Evolutionary conservation across 2,329 filamentous ascomycete species (phyloP).

Genomic region (Purpureocillium takamizusanense): DNA sequence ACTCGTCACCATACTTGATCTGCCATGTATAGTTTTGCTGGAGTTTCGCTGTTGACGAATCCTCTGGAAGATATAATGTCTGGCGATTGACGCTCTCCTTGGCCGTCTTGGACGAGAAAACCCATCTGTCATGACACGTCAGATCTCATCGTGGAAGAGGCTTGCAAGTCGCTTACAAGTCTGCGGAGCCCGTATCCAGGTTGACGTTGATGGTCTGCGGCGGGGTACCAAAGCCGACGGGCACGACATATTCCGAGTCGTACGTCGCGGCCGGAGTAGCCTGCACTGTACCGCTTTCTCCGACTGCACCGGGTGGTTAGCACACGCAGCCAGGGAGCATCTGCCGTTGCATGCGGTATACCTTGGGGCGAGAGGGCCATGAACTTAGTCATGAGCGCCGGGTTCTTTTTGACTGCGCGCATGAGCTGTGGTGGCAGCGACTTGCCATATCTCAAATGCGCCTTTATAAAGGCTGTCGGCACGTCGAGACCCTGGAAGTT

Average conservation of each 20-base stretch:
- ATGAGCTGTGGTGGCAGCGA: slow-evolving; percentile 17
- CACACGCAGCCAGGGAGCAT: background rate
- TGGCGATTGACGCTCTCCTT: slow-evolving; percentile 39
- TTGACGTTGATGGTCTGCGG: slow-evolving; percentile 53
- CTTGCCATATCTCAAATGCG: slow-evolving; percentile 27
- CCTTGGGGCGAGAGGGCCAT: slow-evolving; percentile 1
- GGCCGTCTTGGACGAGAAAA: slow-evolving; percentile 52
- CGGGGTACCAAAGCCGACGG: slow-evolving; percentile 52
- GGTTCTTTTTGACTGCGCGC: slow-evolving; percentile 12
- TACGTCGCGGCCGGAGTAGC: slow-evolving; percentile 21
- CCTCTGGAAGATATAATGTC: slow-evolving; percentile 43
- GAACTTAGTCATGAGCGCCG: slow-evolving; percentile 15
- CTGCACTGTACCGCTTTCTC: slow-evolving; percentile 12
- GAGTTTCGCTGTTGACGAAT: slow-evolving; percentile 31
- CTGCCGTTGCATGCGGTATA: slow-evolving; percentile 3
- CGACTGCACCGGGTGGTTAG: slow-evolving; percentile 4
- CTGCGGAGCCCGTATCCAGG: slow-evolving; percentile 55
- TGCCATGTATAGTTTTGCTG: slow-evolving; percentile 38
- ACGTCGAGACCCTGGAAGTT: slow-evolving; percentile 23
- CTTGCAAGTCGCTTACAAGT: slow-evolving; percentile 27
- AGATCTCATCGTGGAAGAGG: background rate
- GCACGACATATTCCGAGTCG: slow-evolving; percentile 51
- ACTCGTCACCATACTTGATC: slow-evolving; percentile 58
- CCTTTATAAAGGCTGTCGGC: slow-evolving; percentile 17
- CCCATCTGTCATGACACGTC: slow-evolving; percentile 46